Evolutionary conservation across 148 eudicot species (phyloP).

Genomic region (Rhododendron griersonianum): DNA sequence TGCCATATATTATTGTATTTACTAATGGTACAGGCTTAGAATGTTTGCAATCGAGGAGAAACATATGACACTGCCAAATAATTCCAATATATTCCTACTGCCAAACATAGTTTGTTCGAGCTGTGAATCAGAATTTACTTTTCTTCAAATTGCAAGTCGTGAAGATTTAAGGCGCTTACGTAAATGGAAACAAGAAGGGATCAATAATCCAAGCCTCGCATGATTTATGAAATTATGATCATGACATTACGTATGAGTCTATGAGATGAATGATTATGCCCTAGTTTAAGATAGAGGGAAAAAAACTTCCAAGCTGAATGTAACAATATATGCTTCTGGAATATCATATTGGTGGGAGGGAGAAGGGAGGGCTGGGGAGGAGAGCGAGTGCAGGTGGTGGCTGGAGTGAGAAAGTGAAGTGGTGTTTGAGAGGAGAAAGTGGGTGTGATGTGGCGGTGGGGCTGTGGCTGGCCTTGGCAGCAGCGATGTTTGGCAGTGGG

Average conservation of each 20-base stretch:
- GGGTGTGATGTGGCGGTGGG: background rate
- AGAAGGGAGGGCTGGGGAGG: background rate
- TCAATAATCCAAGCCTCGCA: background rate
- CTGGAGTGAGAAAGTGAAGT: background rate
- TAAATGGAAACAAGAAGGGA: background rate
- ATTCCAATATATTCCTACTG: background rate
- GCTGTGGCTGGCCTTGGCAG: background rate
- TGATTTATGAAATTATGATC: too few species aligned
- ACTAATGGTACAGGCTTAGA: background rate
- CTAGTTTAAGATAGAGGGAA: too few species aligned
- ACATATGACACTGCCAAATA: background rate
- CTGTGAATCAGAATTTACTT: background rate
- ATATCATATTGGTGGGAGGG: too few species aligned
- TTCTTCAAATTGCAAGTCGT: background rate
- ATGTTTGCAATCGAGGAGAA: background rate
- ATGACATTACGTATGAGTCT: too few species aligned
- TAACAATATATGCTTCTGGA: too few species aligned
- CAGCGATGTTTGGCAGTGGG: background rate
- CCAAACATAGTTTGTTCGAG: background rate
- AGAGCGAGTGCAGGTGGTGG: background rate
- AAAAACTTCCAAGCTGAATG: too few species aligned
- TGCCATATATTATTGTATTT: background rate
- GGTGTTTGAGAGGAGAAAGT: background rate
- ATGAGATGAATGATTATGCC: too few species aligned
- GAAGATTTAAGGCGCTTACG: background rate